phyloP scores from a whole-genome alignment of 345 rosid species.

The Physaria fendleri region DNA sequence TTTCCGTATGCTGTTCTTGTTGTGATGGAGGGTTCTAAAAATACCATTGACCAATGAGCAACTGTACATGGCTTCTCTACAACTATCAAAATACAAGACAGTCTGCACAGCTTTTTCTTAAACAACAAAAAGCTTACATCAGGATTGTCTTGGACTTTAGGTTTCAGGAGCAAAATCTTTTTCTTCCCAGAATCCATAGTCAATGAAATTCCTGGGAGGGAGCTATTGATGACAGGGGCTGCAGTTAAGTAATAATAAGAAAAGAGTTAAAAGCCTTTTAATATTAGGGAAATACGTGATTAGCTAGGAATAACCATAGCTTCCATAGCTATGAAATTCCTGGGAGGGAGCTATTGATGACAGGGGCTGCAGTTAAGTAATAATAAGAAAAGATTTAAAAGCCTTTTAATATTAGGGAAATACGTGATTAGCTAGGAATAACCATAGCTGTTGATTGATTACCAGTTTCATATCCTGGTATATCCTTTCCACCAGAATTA shows the following conservation, averaged over 20 bases:
- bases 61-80: background rate
- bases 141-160: no score
- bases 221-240: conserved; percentile 34
- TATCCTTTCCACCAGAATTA: conserved; percentile 33
- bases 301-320: no score
- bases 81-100: no score
- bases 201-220: conserved; percentile 43
- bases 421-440: background rate
- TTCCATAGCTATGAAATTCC: conserved; percentile 44
- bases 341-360: conserved; percentile 38
- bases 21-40: conserved; percentile 31
- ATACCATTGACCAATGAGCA: conserved; percentile 7
- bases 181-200: conserved; percentile 49
- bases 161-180: no score
- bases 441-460: conserved; percentile 4
- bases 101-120: background rate
- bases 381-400: background rate
- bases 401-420: background rate
- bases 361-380: conserved; percentile 28
- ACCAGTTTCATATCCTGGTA: conserved; percentile 32
- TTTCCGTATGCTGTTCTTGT: conserved; percentile 29
- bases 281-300: background rate
- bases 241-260: conserved; percentile 15
- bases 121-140: no score
- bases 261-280: background rate